Evolutionary conservation across 1,139 yeast species (phyloP).

Genomic region (Debaryomyces singareniensis): DNA sequence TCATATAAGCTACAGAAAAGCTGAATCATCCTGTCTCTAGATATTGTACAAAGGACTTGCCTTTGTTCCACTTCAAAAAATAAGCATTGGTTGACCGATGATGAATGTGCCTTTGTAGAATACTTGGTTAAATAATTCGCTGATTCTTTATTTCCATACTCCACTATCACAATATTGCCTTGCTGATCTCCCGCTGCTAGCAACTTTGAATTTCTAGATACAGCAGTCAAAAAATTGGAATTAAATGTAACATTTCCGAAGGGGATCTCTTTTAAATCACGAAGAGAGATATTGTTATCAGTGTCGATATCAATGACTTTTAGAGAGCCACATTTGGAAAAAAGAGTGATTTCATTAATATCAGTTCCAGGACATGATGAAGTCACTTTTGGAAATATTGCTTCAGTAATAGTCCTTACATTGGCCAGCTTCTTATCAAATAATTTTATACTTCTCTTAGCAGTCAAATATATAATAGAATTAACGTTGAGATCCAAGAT

Average conservation of each 20-base stretch:
- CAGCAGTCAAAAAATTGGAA: constrained; percentile 20
- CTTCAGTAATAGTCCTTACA: constrained; percentile 18
- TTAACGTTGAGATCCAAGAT: constrained; percentile 11
- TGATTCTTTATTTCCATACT: constrained; percentile 6
- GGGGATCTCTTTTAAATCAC: neutral
- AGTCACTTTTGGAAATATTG: constrained; percentile 28
- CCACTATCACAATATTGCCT: constrained; percentile 31
- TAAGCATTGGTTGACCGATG: constrained; percentile 38
- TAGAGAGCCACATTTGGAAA: constrained; percentile 36
- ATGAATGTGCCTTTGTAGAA: constrained; percentile 42
- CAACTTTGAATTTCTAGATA: constrained; percentile 16
- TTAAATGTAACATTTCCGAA: constrained; percentile 17
- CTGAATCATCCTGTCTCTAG: constrained; percentile 61
- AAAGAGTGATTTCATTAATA: constrained; percentile 24
- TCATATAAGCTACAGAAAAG: constrained; percentile 24
- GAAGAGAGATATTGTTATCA: neutral
- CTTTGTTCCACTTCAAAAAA: constrained; percentile 18
- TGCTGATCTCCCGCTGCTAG: constrained; percentile 41
- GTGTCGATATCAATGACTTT: constrained; percentile 9
- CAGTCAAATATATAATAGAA: constrained; percentile 21
- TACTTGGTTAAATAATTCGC: constrained; percentile 8
- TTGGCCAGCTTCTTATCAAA: constrained; percentile 9
- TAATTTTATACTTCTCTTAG: constrained; percentile 25
- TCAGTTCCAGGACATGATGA: constrained; percentile 29
- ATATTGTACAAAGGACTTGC: constrained; percentile 36